Percentiles rank a stretch among this genome's conserved stretches.
These are phyloP conservation scores for Isoetes taiwanensis DNA, from an alignment of 75 land plant genomes.

Conservation along the genomic window DNA sequence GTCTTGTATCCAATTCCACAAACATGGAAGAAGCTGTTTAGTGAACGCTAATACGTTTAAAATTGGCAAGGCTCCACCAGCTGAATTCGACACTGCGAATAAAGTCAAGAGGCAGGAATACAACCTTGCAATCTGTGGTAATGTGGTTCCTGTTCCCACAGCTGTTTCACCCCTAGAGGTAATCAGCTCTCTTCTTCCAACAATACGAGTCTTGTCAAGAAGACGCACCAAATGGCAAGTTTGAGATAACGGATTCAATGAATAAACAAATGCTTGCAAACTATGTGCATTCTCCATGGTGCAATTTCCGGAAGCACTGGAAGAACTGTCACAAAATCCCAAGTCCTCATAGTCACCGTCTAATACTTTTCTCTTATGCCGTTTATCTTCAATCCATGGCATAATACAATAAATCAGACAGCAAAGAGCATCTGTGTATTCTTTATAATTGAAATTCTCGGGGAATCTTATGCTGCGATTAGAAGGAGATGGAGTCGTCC, in stretches of 20 bases:
- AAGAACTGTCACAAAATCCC: conserved; percentile 7
- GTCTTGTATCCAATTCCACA: conserved; percentile 61
- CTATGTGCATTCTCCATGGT: background rate
- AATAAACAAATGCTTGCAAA: conserved; percentile 11
- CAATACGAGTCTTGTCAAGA: conserved; percentile 10
- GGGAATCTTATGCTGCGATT: conserved; percentile 31
- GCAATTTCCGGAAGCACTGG: conserved; percentile 5
- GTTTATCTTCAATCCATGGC: conserved; percentile 27
- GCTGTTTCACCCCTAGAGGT: background rate
- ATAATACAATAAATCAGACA: conserved; percentile 40
- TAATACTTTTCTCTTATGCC: conserved; percentile 10
- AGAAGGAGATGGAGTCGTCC: conserved; percentile 2
- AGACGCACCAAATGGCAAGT: conserved; percentile 53
- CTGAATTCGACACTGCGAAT: conserved; percentile 42
- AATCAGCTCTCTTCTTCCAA: background rate
- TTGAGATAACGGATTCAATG: conserved; percentile 39
- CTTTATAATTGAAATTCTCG: conserved; percentile 25
- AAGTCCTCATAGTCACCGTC: conserved; percentile 9
- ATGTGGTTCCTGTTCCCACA: background rate
- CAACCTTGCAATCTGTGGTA: conserved; percentile 42
- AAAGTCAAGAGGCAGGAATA: conserved; percentile 54
- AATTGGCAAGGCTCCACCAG: conserved; percentile 43
- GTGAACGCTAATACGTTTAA: conserved; percentile 83
- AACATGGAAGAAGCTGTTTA: conserved; percentile 42
- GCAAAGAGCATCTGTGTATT: conserved; percentile 44